Conservation (phyloP, 257 asterid species). For the Fraxinus americana region DNA sequence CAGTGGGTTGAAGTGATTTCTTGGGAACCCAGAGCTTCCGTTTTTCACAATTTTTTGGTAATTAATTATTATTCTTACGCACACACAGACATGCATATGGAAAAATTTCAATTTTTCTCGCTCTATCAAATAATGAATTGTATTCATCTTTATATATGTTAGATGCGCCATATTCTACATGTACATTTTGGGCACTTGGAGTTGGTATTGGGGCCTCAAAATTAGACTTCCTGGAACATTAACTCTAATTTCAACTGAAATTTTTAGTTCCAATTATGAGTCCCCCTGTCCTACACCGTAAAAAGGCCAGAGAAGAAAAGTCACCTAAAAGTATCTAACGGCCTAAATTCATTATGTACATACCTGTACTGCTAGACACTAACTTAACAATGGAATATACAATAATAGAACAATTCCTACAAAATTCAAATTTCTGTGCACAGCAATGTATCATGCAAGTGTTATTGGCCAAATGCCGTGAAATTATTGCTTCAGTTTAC, state of each 20-base stretch:
- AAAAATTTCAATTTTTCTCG: neutral
- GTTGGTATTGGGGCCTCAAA: neutral
- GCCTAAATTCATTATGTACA: neutral
- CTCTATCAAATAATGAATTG: slow-evolving; percentile 2
- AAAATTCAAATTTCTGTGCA: too few species aligned
- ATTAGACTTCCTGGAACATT: neutral
- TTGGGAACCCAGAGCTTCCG: slow-evolving; percentile 92
- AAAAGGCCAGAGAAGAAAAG: neutral
- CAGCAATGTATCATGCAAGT: too few species aligned
- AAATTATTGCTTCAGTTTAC: too few species aligned
- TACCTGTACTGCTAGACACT: neutral
- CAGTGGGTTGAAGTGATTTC: slow-evolving; percentile 94
- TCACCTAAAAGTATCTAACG: neutral
- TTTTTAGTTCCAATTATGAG: neutral
- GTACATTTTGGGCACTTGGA: neutral
- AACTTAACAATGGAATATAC: neutral
- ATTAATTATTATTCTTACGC: slow-evolving; percentile 7
- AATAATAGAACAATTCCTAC: neutral
- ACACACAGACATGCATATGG: neutral
- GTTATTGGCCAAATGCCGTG: too few species aligned
- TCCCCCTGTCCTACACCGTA: neutral
- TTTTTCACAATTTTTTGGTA: slow-evolving; percentile 90
- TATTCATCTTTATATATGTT: slow-evolving; percentile 29
- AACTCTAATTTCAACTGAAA: neutral
- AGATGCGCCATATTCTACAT: slow-evolving; percentile 3